Percentiles rank a stretch among this genome's conserved stretches.
Evolutionary conservation across 768 basidiomycete genomes (phyloP).

Genomic region (Lactarius evosmus): DNA sequence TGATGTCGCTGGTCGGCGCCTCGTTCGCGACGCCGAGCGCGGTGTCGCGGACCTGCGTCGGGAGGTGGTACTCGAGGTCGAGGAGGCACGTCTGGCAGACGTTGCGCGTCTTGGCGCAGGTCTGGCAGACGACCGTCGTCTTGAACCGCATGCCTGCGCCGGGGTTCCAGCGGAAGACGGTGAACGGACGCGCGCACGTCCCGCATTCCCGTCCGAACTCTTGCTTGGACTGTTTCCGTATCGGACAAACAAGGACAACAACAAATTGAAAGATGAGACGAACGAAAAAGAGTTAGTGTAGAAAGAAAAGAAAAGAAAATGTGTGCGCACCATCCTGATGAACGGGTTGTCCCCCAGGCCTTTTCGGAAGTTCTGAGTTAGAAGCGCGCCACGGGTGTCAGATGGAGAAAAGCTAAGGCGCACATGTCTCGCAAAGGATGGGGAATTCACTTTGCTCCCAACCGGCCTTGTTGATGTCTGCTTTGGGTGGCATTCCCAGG

Average conservation of each 20-base stretch:
- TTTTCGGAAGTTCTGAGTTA: constrained; percentile 31
- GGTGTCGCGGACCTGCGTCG: constrained; percentile 96
- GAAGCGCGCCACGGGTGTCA: too few relatives aligned
- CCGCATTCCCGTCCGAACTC: constrained; percentile 95
- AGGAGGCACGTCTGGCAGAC: constrained; percentile 97
- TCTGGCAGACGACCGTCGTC: constrained; percentile 95
- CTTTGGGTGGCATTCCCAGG: constrained; percentile 62
- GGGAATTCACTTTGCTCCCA: constrained; percentile 95
- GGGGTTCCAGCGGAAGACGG: constrained; percentile 98
- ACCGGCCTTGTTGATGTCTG: constrained; percentile 93
- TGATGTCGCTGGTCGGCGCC: constrained; percentile 96
- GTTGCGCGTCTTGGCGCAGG: constrained; percentile 94
- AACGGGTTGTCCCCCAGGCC: constrained; percentile 90
- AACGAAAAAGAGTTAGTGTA: not conserved
- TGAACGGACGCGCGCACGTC: constrained; percentile 94
- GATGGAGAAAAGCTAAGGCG: constrained; percentile 31
- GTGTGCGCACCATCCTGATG: constrained; percentile 77
- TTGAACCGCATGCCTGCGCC: constrained; percentile 92
- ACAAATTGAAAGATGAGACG: too few relatives aligned
- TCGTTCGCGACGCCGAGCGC: constrained; percentile 81
- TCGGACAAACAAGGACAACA: too few relatives aligned
- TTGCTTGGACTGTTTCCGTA: constrained; percentile 91
- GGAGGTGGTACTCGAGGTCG: constrained; percentile 93
- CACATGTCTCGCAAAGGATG: constrained; percentile 91
- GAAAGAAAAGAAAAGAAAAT: constrained; percentile 3